phyloP scores from a whole-genome alignment of 805 yeast species.

The Lipomyces orientalis region DNA sequence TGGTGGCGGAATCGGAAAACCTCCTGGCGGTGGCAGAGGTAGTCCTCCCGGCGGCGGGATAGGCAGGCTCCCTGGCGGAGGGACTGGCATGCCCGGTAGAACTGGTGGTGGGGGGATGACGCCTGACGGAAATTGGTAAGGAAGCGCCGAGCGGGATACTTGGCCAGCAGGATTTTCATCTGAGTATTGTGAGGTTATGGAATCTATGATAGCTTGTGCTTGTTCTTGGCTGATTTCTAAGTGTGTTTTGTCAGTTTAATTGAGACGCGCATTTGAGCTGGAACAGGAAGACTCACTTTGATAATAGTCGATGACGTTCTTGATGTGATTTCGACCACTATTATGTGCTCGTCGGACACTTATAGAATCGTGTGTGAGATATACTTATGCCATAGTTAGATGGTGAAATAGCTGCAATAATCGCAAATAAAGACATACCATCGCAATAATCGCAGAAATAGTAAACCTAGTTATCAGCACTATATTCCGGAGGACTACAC shows the following conservation, averaged over 20 bases:
- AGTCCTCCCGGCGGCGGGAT: slow-evolving; percentile 14
- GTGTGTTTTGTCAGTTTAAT: background rate
- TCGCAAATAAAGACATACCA: slow-evolving; percentile 44
- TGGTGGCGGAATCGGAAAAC: slow-evolving; percentile 27
- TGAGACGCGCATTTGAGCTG: background rate
- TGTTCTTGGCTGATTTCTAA: slow-evolving; percentile 36
- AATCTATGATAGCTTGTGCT: slow-evolving; percentile 36
- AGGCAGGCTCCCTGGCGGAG: slow-evolving; percentile 19
- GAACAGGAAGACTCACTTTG: slow-evolving; percentile 49
- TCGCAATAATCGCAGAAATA: slow-evolving; percentile 77
- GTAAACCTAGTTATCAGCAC: slow-evolving; percentile 31
- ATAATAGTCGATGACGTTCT: slow-evolving; percentile 74
- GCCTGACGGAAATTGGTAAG: slow-evolving; percentile 29
- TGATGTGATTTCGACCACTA: slow-evolving; percentile 75
- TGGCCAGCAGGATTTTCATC: slow-evolving; percentile 19
- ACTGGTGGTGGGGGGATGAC: slow-evolving; percentile 15
- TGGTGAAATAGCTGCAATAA: background rate
- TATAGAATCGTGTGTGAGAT: slow-evolving; percentile 84
- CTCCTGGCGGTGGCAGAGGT: slow-evolving; percentile 10
- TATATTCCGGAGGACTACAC: no score
- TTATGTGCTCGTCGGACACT: slow-evolving; percentile 84
- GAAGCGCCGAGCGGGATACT: slow-evolving; percentile 3
- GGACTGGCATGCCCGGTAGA: slow-evolving; percentile 18
- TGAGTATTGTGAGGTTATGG: slow-evolving; percentile 25
- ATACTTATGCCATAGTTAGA: slow-evolving; percentile 49